Evolutionary conservation across 805 yeast genomes (phyloP).

Genomic region (Saturnispora sanitii): DNA sequence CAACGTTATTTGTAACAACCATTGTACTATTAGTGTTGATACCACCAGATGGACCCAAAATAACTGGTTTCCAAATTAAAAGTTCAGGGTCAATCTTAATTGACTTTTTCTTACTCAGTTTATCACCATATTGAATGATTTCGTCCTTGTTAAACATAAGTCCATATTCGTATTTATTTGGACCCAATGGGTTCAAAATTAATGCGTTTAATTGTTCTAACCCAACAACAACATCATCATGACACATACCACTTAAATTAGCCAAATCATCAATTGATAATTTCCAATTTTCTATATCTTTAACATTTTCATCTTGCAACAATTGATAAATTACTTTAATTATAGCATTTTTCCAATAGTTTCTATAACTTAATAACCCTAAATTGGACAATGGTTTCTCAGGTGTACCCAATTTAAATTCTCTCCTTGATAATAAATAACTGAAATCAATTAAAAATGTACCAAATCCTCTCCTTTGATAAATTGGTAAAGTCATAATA

Average conservation of each 20-base stretch:
- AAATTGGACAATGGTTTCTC: constrained; percentile 88
- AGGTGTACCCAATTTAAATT: constrained; percentile 80
- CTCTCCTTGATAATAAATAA: constrained; percentile 65
- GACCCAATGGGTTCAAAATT: constrained; percentile 27
- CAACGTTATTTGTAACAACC: constrained; percentile 22
- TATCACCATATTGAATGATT: constrained; percentile 33
- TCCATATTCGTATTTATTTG: constrained; percentile 37
- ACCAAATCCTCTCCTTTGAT: constrained; percentile 86
- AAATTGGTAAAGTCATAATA: constrained; percentile 78
- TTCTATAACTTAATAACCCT: constrained; percentile 77
- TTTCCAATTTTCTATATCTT: not conserved
- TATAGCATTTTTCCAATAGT: constrained; percentile 71
- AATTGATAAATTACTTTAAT: constrained; percentile 35
- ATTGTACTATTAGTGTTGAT: constrained; percentile 51
- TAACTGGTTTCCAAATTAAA: constrained; percentile 71
- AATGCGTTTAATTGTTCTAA: constrained; percentile 68
- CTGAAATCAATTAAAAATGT: constrained; percentile 82
- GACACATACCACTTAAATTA: constrained; percentile 71
- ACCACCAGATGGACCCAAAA: constrained; percentile 83
- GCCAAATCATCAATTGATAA: constrained; percentile 55
- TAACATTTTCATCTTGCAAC: constrained; percentile 3
- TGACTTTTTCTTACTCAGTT: constrained; percentile 49
- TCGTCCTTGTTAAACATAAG: constrained; percentile 39
- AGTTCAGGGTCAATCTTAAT: constrained; percentile 40
- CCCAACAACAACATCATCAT: constrained; percentile 80